These are phyloP conservation scores for Wickerhamiella nectarea DNA, from an alignment of 805 yeast species.

Conservation along the genomic window DNA sequence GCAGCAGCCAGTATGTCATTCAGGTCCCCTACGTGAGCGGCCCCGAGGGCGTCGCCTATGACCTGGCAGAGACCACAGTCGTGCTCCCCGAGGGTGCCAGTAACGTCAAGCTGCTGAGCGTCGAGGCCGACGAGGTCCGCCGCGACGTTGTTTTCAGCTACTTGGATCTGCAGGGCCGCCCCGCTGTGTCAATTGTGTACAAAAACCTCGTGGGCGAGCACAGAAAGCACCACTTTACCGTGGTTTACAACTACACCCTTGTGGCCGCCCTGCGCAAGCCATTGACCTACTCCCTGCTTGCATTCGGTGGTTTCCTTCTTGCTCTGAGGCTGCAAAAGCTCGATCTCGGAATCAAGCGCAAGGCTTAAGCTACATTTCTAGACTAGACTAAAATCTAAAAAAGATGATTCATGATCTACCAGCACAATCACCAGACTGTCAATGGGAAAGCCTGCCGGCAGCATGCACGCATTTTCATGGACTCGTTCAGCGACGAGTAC, in stretches of 20 bases:
- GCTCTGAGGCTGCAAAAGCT: neutral
- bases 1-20: slow-evolving; percentile 40
- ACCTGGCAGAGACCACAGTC: slow-evolving; percentile 42
- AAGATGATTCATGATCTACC: no score
- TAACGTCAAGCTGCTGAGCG: slow-evolving; percentile 40
- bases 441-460: neutral
- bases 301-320: slow-evolving; percentile 45
- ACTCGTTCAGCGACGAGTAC: neutral
- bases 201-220: slow-evolving; percentile 58
- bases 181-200: slow-evolving; percentile 49
- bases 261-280: slow-evolving; percentile 51
- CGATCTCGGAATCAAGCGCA: neutral
- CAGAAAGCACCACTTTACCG: slow-evolving; percentile 38
- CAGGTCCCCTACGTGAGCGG: slow-evolving; percentile 64
- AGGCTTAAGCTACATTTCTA: no score
- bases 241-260: slow-evolving; percentile 49
- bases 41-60: slow-evolving; percentile 56
- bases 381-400: no score
- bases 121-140: slow-evolving; percentile 29
- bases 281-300: slow-evolving; percentile 27
- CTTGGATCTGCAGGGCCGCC: slow-evolving; percentile 70
- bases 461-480: neutral
- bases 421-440: no score
- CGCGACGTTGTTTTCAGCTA: slow-evolving; percentile 25
- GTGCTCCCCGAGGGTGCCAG: slow-evolving; percentile 82